These are phyloP conservation scores for Lasiodiplodia sp. DNA, from an alignment of 2,329 filamentous ascomycete genomes.

Conservation along the genomic window DNA sequence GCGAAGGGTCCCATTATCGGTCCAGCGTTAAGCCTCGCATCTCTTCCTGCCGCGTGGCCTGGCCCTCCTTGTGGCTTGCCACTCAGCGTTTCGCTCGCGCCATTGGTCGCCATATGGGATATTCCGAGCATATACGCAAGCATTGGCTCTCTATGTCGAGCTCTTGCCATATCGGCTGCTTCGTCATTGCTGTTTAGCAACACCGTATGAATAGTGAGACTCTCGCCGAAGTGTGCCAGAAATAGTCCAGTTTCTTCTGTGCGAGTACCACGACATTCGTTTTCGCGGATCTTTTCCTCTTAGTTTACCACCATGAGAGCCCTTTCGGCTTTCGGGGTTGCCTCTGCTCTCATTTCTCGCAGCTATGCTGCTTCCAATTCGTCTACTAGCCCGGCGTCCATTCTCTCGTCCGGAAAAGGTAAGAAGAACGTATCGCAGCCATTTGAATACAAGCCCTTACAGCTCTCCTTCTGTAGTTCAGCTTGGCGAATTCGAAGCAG, in stretches of 20 bases:
- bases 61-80: neutral
- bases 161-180: neutral
- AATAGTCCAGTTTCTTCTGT: neutral
- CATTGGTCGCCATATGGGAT: constrained; percentile 13
- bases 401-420: constrained; percentile 26
- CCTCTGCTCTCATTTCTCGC: constrained; percentile 25
- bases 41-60: neutral
- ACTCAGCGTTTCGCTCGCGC: neutral
- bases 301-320: constrained; percentile 10
- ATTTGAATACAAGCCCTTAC: neutral
- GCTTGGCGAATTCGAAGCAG: constrained; percentile 23
- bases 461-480: neutral
- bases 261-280: neutral
- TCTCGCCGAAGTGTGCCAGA: neutral
- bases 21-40: neutral
- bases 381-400: neutral
- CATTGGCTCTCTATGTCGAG: neutral
- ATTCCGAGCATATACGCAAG: constrained; percentile 14
- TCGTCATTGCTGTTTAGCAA: neutral
- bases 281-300: neutral
- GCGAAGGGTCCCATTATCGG: neutral
- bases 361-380: constrained; percentile 21
- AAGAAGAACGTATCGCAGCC: neutral
- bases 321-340: constrained; percentile 21
- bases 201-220: constrained; percentile 5